A percentile compares a stretch with the other conserved stretches of the same genome.
Evolutionary conservation across 768 basidiomycete genomes (phyloP).

Genomic region (Cytidiella melzeri): DNA sequence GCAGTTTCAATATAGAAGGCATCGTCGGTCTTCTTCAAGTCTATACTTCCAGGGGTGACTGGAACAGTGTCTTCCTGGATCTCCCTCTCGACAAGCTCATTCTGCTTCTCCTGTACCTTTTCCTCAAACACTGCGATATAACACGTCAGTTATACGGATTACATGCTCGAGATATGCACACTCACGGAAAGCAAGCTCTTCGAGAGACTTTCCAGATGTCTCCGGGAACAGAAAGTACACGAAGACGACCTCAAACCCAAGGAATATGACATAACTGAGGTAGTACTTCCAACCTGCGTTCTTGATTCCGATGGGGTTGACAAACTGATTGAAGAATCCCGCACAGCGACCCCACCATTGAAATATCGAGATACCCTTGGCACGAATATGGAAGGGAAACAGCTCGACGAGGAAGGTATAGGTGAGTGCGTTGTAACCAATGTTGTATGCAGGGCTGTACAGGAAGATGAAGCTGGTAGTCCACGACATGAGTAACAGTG

Average conservation of each 20-base stretch:
- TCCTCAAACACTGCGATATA: conserved; percentile 39
- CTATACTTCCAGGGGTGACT: conserved; percentile 10
- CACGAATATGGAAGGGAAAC: conserved; percentile 58
- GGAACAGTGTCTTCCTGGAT: conserved; percentile 21
- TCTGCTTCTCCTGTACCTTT: conserved; percentile 34
- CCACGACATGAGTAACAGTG: background rate
- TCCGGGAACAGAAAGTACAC: conserved; percentile 62
- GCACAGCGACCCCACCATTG: conserved; percentile 52
- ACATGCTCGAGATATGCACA: conserved; percentile 3
- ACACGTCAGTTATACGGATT: background rate
- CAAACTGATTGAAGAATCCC: conserved; percentile 60
- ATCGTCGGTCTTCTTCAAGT: conserved; percentile 18
- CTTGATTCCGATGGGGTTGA: conserved; percentile 57
- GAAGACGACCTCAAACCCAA: conserved; percentile 47
- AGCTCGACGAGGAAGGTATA: conserved; percentile 64
- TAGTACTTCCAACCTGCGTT: conserved; percentile 57
- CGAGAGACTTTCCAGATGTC: conserved; percentile 45
- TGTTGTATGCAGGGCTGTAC: conserved; percentile 50
- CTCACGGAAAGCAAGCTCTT: conserved; percentile 56
- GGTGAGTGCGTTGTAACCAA: conserved; percentile 51
- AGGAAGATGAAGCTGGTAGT: conserved; percentile 43
- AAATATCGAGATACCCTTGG: conserved; percentile 56
- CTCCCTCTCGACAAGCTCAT: conserved; percentile 36
- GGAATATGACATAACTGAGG: conserved; percentile 48
- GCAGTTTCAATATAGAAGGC: conserved; percentile 15